Percentiles rank a stretch among this genome's conserved stretches.
phyloP scores from a whole-genome alignment of 345 rosid genomes.

The Salix exigua region DNA sequence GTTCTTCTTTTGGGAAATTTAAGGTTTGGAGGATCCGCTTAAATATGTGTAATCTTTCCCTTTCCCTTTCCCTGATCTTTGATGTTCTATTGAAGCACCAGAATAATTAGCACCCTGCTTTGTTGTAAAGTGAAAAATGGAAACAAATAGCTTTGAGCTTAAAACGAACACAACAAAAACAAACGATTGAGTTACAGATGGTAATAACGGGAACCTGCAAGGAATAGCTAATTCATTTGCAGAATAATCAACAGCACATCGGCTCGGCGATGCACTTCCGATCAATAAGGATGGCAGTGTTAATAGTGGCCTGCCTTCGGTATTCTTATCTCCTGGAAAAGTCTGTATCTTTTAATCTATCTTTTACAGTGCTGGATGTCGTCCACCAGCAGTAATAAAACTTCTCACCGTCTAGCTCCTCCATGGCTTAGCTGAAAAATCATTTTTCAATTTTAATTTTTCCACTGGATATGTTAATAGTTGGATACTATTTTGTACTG shows the following conservation, averaged over 20 bases:
- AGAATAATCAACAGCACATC: too few relatives aligned
- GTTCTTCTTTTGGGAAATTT: background rate
- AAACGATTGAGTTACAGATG: too few relatives aligned
- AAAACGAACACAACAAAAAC: too few relatives aligned
- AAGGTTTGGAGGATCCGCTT: background rate
- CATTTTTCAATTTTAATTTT: background rate
- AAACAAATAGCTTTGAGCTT: too few relatives aligned
- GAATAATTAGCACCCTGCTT: background rate
- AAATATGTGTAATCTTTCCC: background rate
- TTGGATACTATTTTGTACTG: background rate
- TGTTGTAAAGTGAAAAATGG: too few relatives aligned
- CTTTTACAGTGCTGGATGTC: background rate
- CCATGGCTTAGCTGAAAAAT: background rate
- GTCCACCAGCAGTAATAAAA: background rate
- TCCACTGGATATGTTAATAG: background rate
- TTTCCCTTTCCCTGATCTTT: background rate
- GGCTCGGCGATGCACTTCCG: too few relatives aligned
- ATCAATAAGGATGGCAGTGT: background rate
- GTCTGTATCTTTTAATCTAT: slow-evolving; percentile 4
- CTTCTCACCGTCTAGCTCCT: background rate
- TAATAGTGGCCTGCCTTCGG: background rate
- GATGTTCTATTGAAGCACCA: background rate
- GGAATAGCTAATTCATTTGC: too few relatives aligned
- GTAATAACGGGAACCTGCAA: too few relatives aligned
- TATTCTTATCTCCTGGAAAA: background rate